phyloP scores from a whole-genome alignment of 2,329 filamentous ascomycete genomes.

The Chlorencoelia australis region DNA sequence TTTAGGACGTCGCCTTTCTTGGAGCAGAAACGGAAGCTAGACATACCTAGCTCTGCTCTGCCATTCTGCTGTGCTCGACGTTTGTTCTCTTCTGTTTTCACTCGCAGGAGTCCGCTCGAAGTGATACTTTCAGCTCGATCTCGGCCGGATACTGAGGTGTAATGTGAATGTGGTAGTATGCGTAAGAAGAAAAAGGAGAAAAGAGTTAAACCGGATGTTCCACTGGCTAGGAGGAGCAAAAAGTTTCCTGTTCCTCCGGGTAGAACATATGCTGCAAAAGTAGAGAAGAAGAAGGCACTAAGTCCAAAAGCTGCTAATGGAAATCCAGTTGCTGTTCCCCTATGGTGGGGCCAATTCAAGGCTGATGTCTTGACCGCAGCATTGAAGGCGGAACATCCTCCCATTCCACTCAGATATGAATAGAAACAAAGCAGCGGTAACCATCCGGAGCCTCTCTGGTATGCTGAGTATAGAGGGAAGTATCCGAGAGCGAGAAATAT shows the following conservation, averaged over 20 bases:
- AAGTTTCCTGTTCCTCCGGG: constrained; percentile 76
- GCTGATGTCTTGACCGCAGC: constrained; percentile 80
- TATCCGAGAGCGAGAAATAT: constrained; percentile 70
- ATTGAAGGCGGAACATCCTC: constrained; percentile 84
- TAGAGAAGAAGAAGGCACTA: constrained; percentile 93
- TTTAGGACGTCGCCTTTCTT: constrained; percentile 23
- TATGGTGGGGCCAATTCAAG: constrained; percentile 81
- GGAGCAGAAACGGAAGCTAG: constrained; percentile 26
- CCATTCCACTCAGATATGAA: constrained; percentile 75
- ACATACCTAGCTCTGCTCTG: constrained; percentile 57
- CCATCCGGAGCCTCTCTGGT: constrained; percentile 54
- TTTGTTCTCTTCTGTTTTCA: constrained; percentile 36
- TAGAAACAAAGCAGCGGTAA: constrained; percentile 64
- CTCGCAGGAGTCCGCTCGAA: constrained; percentile 31
- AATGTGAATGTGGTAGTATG: constrained; percentile 50
- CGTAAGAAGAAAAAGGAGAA: constrained; percentile 76
- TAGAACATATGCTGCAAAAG: constrained; percentile 65
- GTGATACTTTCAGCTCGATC: constrained; percentile 25
- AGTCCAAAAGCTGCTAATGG: constrained; percentile 87
- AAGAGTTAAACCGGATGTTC: constrained; percentile 68
- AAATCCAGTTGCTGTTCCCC: constrained; percentile 89
- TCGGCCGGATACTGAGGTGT: constrained; percentile 31
- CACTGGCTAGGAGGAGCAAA: constrained; percentile 67
- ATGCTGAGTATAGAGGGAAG: constrained; percentile 74
- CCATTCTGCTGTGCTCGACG: constrained; percentile 29